A percentile compares a stretch with the other conserved stretches of the same genome.
Conservation (phyloP, 2,329 filamentous ascomycete genomes). For the Aspergillus glaucus region DNA sequence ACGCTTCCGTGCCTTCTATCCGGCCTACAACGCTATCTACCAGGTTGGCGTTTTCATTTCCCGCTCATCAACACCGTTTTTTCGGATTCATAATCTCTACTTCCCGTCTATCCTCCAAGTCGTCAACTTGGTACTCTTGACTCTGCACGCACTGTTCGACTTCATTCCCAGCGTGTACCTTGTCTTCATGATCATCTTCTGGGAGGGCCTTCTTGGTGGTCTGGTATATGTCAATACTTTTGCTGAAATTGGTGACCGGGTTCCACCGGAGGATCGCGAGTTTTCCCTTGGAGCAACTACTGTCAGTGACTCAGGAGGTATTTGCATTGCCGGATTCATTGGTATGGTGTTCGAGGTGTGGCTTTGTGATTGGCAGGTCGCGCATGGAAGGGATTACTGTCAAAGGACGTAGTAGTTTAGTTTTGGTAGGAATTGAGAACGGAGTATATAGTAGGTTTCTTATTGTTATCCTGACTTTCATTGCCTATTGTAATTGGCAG, state of each 20-base stretch:
- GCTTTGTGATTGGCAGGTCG: conserved; percentile 78
- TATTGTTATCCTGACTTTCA: neutral
- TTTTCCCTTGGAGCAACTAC: conserved; percentile 86
- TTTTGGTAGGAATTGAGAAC: neutral
- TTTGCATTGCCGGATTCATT: conserved; percentile 79
- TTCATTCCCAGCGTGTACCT: conserved; percentile 82
- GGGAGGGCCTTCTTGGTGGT: conserved; percentile 88
- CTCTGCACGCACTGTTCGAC: conserved; percentile 67
- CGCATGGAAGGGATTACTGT: conserved; percentile 71
- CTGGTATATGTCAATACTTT: conserved; percentile 95
- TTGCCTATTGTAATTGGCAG: neutral
- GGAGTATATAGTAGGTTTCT: neutral
- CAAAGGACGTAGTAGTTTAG: conserved; percentile 35
- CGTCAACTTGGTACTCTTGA: conserved; percentile 67
- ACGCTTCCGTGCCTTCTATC: conserved; percentile 82
- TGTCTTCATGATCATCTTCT: conserved; percentile 80
- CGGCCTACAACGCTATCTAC: conserved; percentile 90
- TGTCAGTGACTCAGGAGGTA: conserved; percentile 85
- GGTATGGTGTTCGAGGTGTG: conserved; percentile 76
- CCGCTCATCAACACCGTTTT: conserved; percentile 79
- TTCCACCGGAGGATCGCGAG: conserved; percentile 71
- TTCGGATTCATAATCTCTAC: conserved; percentile 76
- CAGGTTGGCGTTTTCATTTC: conserved; percentile 94
- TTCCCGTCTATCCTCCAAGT: conserved; percentile 76
- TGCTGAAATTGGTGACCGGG: conserved; percentile 81